Evolutionary conservation across 208 protist genomes (phyloP).

Genomic region (Leishmania turanica): DNA sequence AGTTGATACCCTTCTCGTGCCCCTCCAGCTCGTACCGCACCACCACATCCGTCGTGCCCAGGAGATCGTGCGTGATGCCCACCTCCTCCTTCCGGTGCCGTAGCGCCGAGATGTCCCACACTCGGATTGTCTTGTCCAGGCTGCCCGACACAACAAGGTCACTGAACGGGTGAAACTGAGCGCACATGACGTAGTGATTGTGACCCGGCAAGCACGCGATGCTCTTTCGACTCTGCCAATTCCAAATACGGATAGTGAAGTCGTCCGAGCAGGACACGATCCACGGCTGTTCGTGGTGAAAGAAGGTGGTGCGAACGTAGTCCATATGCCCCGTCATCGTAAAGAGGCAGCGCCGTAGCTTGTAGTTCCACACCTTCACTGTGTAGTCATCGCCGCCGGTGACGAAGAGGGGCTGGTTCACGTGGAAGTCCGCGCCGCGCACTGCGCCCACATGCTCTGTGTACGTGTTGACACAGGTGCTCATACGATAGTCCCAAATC

Average conservation of each 20-base stretch:
- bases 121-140: slow-evolving; percentile 98
- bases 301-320: slow-evolving; percentile 99
- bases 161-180: slow-evolving; percentile 95
- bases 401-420: slow-evolving; percentile 98
- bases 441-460: slow-evolving; percentile 97
- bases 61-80: slow-evolving; percentile 91
- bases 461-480: slow-evolving; percentile 96
- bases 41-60: slow-evolving; percentile 93
- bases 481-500: slow-evolving; percentile 99
- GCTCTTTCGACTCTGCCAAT: slow-evolving; percentile 97
- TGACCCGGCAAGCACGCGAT: slow-evolving; percentile 96
- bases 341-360: slow-evolving; percentile 98
- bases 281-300: slow-evolving; percentile 97
- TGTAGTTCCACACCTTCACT: slow-evolving; percentile 99
- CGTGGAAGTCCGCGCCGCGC: slow-evolving; percentile 98
- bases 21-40: slow-evolving; percentile 97
- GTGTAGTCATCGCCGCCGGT: slow-evolving; percentile 99
- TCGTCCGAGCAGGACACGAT: slow-evolving; percentile 99
- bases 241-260: slow-evolving; percentile 99
- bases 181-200: slow-evolving; percentile 99
- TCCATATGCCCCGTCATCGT: slow-evolving; percentile 98
- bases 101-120: slow-evolving; percentile 99
- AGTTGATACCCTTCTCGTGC: slow-evolving; percentile 99
- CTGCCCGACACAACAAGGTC: slow-evolving; percentile 98
- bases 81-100: slow-evolving; percentile 62